These are phyloP conservation scores for Penicillium flavigenum DNA, from an alignment of 495 filamentous ascomycete genomes.

Conservation along the genomic window DNA sequence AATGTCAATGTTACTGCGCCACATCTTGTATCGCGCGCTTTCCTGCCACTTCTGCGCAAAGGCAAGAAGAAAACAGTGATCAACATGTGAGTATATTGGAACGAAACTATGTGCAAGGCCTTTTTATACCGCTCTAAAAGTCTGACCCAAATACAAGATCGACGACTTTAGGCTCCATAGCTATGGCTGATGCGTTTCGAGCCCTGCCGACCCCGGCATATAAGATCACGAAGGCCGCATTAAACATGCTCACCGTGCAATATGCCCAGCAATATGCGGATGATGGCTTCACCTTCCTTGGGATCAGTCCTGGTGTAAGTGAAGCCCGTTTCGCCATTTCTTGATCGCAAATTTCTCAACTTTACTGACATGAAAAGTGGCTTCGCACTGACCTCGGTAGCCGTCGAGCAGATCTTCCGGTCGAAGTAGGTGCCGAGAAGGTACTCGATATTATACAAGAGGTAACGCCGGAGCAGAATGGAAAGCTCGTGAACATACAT, in stretches of 20 bases:
- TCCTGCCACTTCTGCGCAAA: constrained; percentile 48
- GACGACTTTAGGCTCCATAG: constrained; percentile 46
- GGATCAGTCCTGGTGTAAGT: constrained; percentile 49
- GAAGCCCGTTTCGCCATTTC: background rate
- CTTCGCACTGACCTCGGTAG: constrained; percentile 50
- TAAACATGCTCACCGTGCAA: constrained; percentile 52
- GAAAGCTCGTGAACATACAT: constrained; percentile 46
- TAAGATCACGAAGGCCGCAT: constrained; percentile 52
- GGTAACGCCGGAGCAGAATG: constrained; percentile 38
- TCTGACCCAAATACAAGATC: constrained; percentile 23
- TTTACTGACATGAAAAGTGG: constrained; percentile 39
- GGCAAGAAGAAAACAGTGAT: constrained; percentile 45
- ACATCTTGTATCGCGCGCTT: constrained; percentile 43
- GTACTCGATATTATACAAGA: constrained; percentile 45
- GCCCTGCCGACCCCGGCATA: constrained; percentile 42
- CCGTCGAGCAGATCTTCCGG: constrained; percentile 42
- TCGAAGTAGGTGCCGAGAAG: constrained; percentile 44
- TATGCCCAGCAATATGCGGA: constrained; percentile 42
- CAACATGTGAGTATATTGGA: constrained; percentile 41
- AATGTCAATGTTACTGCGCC: constrained; percentile 45
- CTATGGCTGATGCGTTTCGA: constrained; percentile 20
- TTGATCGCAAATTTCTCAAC: constrained; percentile 28
- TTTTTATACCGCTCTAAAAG: background rate
- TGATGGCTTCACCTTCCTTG: constrained; percentile 47
- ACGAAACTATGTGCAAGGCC: background rate